phyloP scores from a whole-genome alignment of 352 stramenopile genomes.

The Globisporangium megalacanthum region DNA sequence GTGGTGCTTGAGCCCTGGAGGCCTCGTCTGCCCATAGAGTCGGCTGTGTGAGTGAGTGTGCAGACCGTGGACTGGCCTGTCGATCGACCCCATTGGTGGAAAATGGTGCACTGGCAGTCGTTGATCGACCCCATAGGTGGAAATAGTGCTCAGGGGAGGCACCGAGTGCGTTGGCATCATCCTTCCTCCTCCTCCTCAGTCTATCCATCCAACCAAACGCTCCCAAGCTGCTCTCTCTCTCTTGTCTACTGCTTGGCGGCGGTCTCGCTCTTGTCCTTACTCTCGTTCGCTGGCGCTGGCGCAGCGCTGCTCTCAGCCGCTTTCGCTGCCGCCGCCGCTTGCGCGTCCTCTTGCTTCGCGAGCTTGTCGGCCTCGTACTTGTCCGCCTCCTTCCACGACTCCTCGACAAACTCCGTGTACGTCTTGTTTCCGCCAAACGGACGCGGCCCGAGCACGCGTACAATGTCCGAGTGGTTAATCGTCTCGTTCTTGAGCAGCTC shows the following conservation, averaged over 20 bases:
- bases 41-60: too few species aligned
- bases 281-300: background rate
- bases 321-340: constrained; percentile 12
- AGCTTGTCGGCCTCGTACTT: constrained; percentile 72
- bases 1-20: too few species aligned
- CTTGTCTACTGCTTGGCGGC: too few species aligned
- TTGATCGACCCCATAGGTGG: too few species aligned
- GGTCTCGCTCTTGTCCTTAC: background rate
- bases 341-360: constrained; percentile 17
- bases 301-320: constrained; percentile 6
- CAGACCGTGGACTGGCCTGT: too few species aligned
- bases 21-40: too few species aligned
- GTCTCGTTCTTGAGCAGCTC: constrained; percentile 98
- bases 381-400: constrained; percentile 84
- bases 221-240: background rate
- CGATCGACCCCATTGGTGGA: too few species aligned
- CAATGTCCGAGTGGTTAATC: constrained; percentile 98
- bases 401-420: constrained; percentile 95
- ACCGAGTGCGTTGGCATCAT: too few species aligned
- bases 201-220: too few species aligned
- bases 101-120: too few species aligned
- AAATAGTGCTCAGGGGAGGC: too few species aligned
- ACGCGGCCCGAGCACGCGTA: constrained; percentile 92
- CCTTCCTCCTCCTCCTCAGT: too few species aligned
- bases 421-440: constrained; percentile 93